Base-by-base conservation (phyloP, 129 eudicot genomes). In the Pseudognaphalium luteoalbum region DNA sequence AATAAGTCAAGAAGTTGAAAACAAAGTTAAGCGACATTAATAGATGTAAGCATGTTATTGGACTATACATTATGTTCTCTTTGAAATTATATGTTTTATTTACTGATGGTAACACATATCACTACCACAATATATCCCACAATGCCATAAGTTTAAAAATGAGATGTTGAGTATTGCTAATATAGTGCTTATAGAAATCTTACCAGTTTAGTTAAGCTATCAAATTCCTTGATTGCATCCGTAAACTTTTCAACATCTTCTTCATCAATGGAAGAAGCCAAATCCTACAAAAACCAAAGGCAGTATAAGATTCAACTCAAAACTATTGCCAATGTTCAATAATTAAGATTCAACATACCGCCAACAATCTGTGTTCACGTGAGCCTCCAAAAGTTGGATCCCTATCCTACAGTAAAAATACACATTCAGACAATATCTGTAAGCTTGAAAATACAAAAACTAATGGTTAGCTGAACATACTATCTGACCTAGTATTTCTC, bases 131-230 rank as follows among this genome's bases (percentile, higher is more conserved):
- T n/a, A n/a, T n/a, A n/a, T n/a, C n/a, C n/a, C n/a, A n/a, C n/a
- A n/a, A n/a, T n/a, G n/a, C n/a, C 61, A 4, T 39, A 2, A 57
- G 11, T 37, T 25, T 39, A 28, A 57, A 25, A 2, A 29, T 39
- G 81, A 77, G 17, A 77, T 20, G 1, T 25, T 56, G 30, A 42
- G 68, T 59, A 37, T 25, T 59, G 11, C 15, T 19, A 57, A 41
- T 7, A 9, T n/a, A 1, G n/a, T n/a, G n/a, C n/a, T n/a, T n/a
- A n/a, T n/a, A 30, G 4, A 42, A 52, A 2, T 66, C 44, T 75
- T 88, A 88, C 94, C 88, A 88, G 87, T 61, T 87, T 82, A 20
- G 88, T 81, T 79, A 86, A 79, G 87, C 87, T 84, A 82, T 88
- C 94, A 35, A 73, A 88, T 80, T 88, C 90, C 84, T 86, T 88